Base-by-base conservation (phyloP, 306 rosid genomes). In the Trichosanthes cucumerina region DNA sequence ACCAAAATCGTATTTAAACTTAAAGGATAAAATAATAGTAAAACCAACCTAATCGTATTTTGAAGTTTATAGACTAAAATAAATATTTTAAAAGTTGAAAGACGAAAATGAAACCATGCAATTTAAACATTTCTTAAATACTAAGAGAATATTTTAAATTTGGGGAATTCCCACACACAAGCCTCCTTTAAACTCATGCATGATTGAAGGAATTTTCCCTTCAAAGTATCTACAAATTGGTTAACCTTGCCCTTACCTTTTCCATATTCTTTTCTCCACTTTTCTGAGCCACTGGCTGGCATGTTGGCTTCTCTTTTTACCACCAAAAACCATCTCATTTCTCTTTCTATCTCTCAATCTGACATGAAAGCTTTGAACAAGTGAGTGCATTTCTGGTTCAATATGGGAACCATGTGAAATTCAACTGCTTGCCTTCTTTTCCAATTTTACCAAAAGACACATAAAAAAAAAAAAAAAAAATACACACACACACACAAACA, bases 191-290 rank as follows among this genome's bases (percentile, higher is more conserved):
- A 79, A 64, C 86, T 86, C 80, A 87, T 89, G 84, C 88, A 89
- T 87, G 97, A 84, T 88, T 87, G 94, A 92, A 80, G 92, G 94
- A 84, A 82, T 88, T 87, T 85, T 85, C 54, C 85, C 84, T 72
- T 79, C 39, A 81, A 82, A 72, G 80, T 86, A 86, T 88, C 88
- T 75, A 82, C 86, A 86, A 86, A 88, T 81, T 78, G 86, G 84
- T 78, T 78, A 83, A 74, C n/a, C 58, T 78, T 59, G 77, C 83
- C 77, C 23, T 86, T 71, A 26, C 62, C 79, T 85, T 88, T 84
- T 85, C 81, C 90, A 88, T 87, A 85, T 87, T 83, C 86, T 64
- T 82, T 85, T 79, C 77, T 69, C 73, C 46, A 81, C 87, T 79
- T 86, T 84, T 83, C 79, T 80, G 79, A 88, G 78, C 83, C 86